Conservation (phyloP, 2,329 filamentous ascomycete genomes). For the Xylaria sp. region DNA sequence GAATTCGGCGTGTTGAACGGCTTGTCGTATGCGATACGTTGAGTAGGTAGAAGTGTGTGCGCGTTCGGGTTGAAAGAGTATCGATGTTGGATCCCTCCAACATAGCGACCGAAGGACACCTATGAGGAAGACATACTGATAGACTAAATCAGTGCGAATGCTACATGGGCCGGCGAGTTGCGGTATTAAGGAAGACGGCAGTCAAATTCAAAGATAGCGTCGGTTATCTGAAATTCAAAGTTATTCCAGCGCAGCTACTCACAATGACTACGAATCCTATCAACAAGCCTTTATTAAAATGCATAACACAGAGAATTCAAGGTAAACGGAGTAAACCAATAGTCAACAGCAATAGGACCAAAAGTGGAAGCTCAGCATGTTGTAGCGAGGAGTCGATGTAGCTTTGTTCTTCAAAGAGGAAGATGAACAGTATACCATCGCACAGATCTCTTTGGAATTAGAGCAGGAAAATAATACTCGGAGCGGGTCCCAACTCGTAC, state of each 20-base stretch:
- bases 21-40: constrained; percentile 39
- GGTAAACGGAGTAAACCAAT: not conserved
- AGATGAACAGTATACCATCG: not conserved
- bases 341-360: too few species aligned
- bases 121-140: constrained; percentile 39
- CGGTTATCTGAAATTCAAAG: not conserved
- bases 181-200: not conserved
- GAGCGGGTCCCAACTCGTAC: not conserved
- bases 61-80: constrained; percentile 40
- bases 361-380: not conserved
- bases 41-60: constrained; percentile 40
- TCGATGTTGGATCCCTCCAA: constrained; percentile 43
- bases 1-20: constrained; percentile 32
- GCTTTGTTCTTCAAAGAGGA: not conserved
- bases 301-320: not conserved
- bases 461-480: not conserved
- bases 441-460: not conserved
- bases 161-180: not conserved
- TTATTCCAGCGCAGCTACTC: not conserved
- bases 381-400: not conserved
- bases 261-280: constrained; percentile 20
- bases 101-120: constrained; percentile 38
- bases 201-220: not conserved
- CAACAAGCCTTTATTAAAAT: constrained; percentile 10
- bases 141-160: not conserved